A percentile compares a stretch with the other conserved stretches of the same genome.
Conservation (phyloP, 2,329 filamentous ascomycete genomes). For the Ploettnerulaceae sp. region DNA sequence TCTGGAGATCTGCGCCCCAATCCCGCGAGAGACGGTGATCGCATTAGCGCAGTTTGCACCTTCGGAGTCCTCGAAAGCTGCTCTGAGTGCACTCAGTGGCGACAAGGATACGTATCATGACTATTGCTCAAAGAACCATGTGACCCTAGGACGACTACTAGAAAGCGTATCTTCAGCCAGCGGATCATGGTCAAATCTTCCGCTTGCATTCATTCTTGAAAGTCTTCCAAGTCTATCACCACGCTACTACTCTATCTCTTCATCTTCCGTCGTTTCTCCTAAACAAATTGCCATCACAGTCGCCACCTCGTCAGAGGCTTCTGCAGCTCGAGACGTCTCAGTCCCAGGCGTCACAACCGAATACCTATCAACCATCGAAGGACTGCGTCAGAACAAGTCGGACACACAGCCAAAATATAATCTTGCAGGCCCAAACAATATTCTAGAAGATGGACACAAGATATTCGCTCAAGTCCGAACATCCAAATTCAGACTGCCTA, state of each 20-base stretch:
- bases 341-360: conserved; percentile 38
- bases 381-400: not conserved
- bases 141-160: conserved; percentile 19
- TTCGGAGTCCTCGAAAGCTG: conserved; percentile 24
- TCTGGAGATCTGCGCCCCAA: conserved; percentile 42
- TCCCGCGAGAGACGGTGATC: conserved; percentile 37
- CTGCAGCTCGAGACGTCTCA: conserved; percentile 17
- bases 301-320: conserved; percentile 33
- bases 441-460: conserved; percentile 21
- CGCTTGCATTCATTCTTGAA: conserved; percentile 50
- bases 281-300: conserved; percentile 40
- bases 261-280: conserved; percentile 44
- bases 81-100: conserved; percentile 6
- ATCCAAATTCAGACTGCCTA: conserved; percentile 44
- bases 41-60: conserved; percentile 39
- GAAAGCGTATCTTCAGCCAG: not conserved
- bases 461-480: conserved; percentile 39
- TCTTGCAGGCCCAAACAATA: conserved; percentile 18
- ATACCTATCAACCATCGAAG: conserved; percentile 35
- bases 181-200: conserved; percentile 38
- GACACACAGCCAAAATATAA: conserved; percentile 9
- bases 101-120: conserved; percentile 14
- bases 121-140: conserved; percentile 9
- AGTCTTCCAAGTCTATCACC: conserved; percentile 53
- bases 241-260: conserved; percentile 59